Evolutionary conservation across 2,329 filamentous ascomycete genomes (phyloP), one percentile per base, ranked within the genome.

Genomic region (Nigrospora oryzae): DNA sequence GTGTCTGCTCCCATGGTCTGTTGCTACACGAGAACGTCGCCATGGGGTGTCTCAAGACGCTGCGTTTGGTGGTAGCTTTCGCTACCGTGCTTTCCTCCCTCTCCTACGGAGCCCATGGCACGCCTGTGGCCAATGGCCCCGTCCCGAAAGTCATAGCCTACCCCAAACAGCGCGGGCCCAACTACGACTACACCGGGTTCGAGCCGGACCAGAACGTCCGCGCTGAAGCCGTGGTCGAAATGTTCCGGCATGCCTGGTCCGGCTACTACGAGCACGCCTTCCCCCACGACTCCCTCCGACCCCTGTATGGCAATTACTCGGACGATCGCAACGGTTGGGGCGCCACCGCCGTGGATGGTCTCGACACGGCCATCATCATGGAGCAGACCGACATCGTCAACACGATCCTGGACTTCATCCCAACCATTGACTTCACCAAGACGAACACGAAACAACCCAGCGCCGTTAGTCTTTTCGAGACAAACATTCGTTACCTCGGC

Each of bases 271-370:
- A 30, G 6, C 32, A 42, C 6, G 40, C 34, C 2, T 42, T 42
- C 33, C 40, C 40, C 1, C 40, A 42, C 19, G 40, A 42, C 40
- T 42, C 40, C 13, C 40, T 42, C n/a, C 40, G 40, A 2, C 40
- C 40, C 11, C 32, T 42, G 14, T 42, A 42, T 11, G 17, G 19
- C 40, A 42, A 42, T n/a, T 42, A 42, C 34, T 42, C 40, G 11
- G 40, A 42, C n/a, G 40, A 36, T 8, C 40, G 40, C 40, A 42
- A 42, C n/a, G 40, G 40, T 15, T 42, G 40, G 40, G 40, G 40
- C 1, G 40, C 40, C 4, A 42, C 40, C 6, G 40, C 40, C 33
- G 33, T 42, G 10, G 40, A 42, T n/a, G 40, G 40, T 2, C 19
- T 42, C 17, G 40, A 42, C 8, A 42, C 40, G 2, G 40, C 40